Conservation (phyloP, 768 basidiomycete genomes). For the Lanmaoa rubissima region DNA sequence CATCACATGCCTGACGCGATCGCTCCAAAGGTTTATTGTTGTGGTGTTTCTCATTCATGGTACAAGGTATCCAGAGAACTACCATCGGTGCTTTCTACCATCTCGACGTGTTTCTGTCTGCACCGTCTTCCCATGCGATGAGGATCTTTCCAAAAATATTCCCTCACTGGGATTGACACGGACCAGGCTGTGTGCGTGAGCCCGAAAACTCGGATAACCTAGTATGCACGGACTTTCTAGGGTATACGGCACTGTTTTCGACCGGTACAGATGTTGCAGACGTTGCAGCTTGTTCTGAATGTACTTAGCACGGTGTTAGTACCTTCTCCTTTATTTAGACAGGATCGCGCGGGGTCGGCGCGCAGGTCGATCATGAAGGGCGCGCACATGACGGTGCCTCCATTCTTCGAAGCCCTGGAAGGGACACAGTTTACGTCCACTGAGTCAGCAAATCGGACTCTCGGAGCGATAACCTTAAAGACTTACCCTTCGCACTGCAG, state of each 20-base stretch:
- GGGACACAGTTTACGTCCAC: not conserved
- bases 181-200: not conserved
- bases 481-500: not conserved
- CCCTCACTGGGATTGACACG: not conserved
- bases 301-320: not conserved
- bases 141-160: not conserved
- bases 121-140: not conserved
- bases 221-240: not conserved
- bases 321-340: not conserved
- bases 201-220: not conserved
- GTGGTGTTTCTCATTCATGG: not conserved
- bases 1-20: not conserved
- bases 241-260: not conserved
- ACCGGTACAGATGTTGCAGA: not conserved
- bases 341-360: not conserved
- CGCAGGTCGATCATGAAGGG: constrained; percentile 26
- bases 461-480: constrained; percentile 6
- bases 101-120: not conserved
- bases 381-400: constrained; percentile 9
- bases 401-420: constrained; percentile 16
- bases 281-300: not conserved
- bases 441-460: not conserved
- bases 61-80: not conserved
- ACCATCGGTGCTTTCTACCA: constrained; percentile 1
- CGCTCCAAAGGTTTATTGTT: not conserved